A percentile compares a stretch with the other conserved stretches of the same genome.
Evolutionary conservation across 75 land plant species (phyloP).

Genomic region (Azolla pinnata): DNA sequence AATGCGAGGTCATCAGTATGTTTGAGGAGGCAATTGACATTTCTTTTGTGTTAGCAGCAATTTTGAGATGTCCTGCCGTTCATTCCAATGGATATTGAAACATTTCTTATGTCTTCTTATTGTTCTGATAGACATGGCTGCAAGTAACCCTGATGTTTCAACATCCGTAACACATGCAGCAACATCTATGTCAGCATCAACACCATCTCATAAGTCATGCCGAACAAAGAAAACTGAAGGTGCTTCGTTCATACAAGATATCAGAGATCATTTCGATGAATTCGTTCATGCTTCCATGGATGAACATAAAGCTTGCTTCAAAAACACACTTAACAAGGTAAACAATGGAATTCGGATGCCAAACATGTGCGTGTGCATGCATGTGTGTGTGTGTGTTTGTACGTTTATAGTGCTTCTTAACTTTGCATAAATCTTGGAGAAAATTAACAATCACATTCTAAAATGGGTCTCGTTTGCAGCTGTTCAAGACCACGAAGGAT

Average conservation of each 20-base stretch:
- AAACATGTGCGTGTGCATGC: not conserved
- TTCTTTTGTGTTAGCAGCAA: too few relatives aligned
- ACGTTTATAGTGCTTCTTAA: not conserved
- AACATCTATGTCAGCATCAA: too few relatives aligned
- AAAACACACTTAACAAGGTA: constrained; percentile 83
- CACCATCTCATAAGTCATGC: too few relatives aligned
- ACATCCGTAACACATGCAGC: too few relatives aligned
- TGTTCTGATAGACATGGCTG: too few relatives aligned
- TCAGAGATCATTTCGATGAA: constrained; percentile 81
- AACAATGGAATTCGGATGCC: not conserved
- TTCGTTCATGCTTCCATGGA: constrained; percentile 89
- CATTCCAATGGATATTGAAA: too few relatives aligned
- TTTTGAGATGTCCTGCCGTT: too few relatives aligned
- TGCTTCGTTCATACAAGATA: constrained; percentile 56
- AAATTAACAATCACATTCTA: too few relatives aligned
- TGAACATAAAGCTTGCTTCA: constrained; percentile 80
- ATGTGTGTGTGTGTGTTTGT: not conserved
- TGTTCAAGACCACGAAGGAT: constrained; percentile 64
- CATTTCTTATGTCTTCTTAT: too few relatives aligned
- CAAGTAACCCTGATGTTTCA: too few relatives aligned
- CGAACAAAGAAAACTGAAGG: constrained; percentile 58
- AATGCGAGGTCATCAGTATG: too few relatives aligned
- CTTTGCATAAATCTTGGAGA: not conserved
- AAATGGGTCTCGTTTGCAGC: constrained; percentile 25
- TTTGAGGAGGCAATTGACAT: too few relatives aligned